A percentile compares a stretch with the other conserved stretches of the same genome.
These are phyloP conservation scores for Penicillium decumbens DNA, from an alignment of 2,329 filamentous ascomycete genomes.

Conservation along the genomic window DNA sequence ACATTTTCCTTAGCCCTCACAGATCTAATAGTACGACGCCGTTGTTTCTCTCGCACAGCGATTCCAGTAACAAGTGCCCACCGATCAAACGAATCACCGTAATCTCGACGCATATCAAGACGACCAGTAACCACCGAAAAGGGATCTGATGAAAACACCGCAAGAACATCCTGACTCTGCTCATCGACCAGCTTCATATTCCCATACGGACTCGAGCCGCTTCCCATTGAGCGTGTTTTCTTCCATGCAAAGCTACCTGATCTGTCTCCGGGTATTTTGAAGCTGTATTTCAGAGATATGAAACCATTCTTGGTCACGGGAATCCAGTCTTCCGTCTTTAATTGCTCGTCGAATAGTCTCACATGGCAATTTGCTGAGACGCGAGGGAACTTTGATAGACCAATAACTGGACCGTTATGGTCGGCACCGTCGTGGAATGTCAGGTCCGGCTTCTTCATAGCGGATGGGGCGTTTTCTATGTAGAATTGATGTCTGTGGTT, in stretches of 20 bases:
- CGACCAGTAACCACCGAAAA: conserved; percentile 2
- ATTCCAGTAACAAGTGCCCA: conserved; percentile 5
- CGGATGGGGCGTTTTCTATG: conserved; percentile 5
- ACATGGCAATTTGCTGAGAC: conserved; percentile 6
- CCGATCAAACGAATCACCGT: conserved; percentile 5
- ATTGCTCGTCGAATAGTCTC: neutral
- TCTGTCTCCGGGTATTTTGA: neutral
- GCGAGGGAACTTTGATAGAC: conserved; percentile 2
- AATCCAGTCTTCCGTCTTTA: neutral
- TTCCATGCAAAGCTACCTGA: conserved; percentile 1
- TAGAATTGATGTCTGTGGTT: conserved; percentile 3
- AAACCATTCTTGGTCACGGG: conserved; percentile 4
- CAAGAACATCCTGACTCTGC: conserved; percentile 2
- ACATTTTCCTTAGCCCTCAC: neutral
- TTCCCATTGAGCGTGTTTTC: conserved; percentile 7
- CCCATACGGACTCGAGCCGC: neutral
- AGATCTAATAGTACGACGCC: conserved; percentile 2
- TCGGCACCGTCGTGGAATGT: conserved; percentile 2
- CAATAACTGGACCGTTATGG: neutral
- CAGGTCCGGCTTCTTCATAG: neutral
- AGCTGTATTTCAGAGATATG: conserved; percentile 1
- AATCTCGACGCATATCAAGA: conserved; percentile 6
- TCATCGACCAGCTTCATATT: conserved; percentile 10
- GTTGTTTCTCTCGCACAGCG: conserved; percentile 5
- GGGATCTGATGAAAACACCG: conserved; percentile 7